These are phyloP conservation scores for Xylaria grammica DNA, from an alignment of 495 filamentous ascomycete genomes.

Conservation along the genomic window DNA sequence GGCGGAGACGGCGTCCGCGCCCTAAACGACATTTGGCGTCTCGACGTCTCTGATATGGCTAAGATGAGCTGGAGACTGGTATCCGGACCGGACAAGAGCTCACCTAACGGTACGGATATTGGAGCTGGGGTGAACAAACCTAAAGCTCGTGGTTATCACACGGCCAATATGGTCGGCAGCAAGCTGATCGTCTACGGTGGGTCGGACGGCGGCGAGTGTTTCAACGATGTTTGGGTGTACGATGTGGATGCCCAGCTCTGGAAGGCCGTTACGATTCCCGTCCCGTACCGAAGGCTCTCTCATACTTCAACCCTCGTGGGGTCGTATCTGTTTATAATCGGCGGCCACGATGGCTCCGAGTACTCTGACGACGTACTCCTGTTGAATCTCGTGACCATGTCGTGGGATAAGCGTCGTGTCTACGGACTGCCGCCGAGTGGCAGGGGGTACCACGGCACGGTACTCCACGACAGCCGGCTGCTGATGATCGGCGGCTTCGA, in stretches of 20 bases:
- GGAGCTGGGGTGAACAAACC: conserved; percentile 44
- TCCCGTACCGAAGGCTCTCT: conserved; percentile 62
- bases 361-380: conserved; percentile 69
- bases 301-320: conserved; percentile 71
- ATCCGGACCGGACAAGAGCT: conserved; percentile 43
- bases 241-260: conserved; percentile 62
- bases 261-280: conserved; percentile 56
- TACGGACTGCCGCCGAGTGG: conserved; percentile 67
- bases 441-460: conserved; percentile 66
- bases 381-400: conserved; percentile 71
- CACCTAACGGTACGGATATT: conserved; percentile 13
- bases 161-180: conserved; percentile 70
- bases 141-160: conserved; percentile 69
- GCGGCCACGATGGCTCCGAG: conserved; percentile 70
- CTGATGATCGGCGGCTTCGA: conserved; percentile 69
- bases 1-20: conserved; percentile 69
- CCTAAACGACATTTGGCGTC: conserved; percentile 69
- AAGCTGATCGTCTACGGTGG: conserved; percentile 72
- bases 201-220: conserved; percentile 69
- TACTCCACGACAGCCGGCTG: conserved; percentile 65
- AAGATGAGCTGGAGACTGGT: conserved; percentile 69
- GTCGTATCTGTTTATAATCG: conserved; percentile 68
- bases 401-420: conserved; percentile 66
- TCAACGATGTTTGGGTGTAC: conserved; percentile 72
- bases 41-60: conserved; percentile 65